Conservation (phyloP, 768 basidiomycete genomes). For the Tremella mesenterica region DNA sequence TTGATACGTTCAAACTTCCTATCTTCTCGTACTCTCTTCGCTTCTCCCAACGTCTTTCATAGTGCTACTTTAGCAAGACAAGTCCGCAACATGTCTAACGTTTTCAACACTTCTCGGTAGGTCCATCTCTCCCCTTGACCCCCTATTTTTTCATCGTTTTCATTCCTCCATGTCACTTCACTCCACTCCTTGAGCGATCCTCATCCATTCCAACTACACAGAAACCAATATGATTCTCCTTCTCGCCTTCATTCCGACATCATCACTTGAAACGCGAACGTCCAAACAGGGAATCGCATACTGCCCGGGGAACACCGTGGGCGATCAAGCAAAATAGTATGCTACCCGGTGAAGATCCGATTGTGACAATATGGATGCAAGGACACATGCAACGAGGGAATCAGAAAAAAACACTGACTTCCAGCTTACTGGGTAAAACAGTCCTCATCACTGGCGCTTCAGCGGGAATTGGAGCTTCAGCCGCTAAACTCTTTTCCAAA, state of each 20-base stretch:
- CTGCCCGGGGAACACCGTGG: no score
- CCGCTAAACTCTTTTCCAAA: slow-evolving; percentile 85
- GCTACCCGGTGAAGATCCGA: background rate
- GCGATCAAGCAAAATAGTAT: no score
- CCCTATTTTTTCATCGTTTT: slow-evolving; percentile 50
- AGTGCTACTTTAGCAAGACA: no score
- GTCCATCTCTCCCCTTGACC: background rate
- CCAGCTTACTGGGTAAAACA: slow-evolving; percentile 58
- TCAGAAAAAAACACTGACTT: background rate
- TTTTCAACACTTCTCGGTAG: slow-evolving; percentile 27
- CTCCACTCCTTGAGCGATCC: slow-evolving; percentile 68
- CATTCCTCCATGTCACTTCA: slow-evolving; percentile 71
- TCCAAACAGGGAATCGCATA: no score
- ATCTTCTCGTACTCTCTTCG: no score
- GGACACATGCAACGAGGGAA: no score
- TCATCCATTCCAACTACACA: background rate
- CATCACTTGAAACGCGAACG: background rate
- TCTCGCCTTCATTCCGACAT: background rate
- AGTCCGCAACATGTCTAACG: slow-evolving; percentile 9
- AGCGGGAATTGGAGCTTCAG: slow-evolving; percentile 74
- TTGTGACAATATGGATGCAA: background rate
- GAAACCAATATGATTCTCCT: background rate
- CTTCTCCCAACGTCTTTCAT: no score
- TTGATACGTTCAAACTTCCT: no score
- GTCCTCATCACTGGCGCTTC: slow-evolving; percentile 84